phyloP scores from a whole-genome alignment of 495 filamentous ascomycete species.

The Friedmanniomyces simplex region DNA sequence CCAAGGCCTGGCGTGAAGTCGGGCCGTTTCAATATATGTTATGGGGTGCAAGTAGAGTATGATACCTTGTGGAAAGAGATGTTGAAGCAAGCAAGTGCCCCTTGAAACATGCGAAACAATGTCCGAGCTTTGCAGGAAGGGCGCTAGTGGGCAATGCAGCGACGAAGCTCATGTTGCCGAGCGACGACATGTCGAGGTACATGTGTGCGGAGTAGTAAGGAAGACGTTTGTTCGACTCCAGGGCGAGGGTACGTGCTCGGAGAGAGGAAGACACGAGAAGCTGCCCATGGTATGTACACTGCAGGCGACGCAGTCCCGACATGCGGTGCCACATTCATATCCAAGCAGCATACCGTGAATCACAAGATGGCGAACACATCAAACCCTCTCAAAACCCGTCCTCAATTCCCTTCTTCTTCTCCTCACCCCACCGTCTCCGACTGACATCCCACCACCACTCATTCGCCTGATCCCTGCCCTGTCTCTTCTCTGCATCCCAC shows the following conservation, averaged over 20 bases:
- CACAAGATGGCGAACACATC: not conserved
- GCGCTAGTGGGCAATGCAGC: not conserved
- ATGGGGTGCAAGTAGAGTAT: not conserved
- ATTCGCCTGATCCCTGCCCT: slow-evolving; percentile 45
- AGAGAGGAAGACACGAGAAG: no score
- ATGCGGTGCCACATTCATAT: no score
- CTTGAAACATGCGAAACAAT: not conserved
- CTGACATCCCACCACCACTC: slow-evolving; percentile 58
- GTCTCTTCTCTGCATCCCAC: slow-evolving; percentile 25
- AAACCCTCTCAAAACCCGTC: slow-evolving; percentile 32
- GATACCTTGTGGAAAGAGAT: not conserved
- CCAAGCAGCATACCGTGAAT: no score
- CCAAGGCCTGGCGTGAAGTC: no score
- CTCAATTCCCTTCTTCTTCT: slow-evolving; percentile 36
- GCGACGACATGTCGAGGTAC: no score
- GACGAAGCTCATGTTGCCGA: not conserved
- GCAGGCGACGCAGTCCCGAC: no score
- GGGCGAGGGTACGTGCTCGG: no score
- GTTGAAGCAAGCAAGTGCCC: not conserved
- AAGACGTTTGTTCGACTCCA: no score
- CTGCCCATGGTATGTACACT: no score
- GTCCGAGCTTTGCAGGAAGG: not conserved
- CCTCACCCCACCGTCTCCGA: slow-evolving; percentile 40
- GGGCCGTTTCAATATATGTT: no score
- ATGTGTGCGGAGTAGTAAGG: no score